Conservation (phyloP, 208 protist genomes). For the Blastocrithidia nonstop region DNA sequence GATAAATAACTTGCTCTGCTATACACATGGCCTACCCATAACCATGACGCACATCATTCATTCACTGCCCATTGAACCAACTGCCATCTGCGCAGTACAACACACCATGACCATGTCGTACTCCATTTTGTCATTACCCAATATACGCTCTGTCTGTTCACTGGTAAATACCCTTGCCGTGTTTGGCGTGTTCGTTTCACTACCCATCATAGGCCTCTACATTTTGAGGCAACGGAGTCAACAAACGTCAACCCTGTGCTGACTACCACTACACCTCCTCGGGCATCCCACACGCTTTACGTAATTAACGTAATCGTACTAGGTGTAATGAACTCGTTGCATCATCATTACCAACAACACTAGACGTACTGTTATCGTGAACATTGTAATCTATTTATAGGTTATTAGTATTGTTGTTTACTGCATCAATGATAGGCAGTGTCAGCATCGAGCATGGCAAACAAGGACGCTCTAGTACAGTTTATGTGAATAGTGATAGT, state of each 20-base stretch:
- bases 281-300: too few relatives aligned
- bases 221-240: constrained; percentile 2
- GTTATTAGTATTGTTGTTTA: neutral
- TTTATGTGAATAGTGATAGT: too few relatives aligned
- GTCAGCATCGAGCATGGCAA: constrained; percentile 36
- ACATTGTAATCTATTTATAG: neutral
- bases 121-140: constrained; percentile 54
- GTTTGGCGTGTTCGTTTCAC: constrained; percentile 55
- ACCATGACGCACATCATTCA: constrained; percentile 49
- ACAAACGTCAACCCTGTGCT: too few relatives aligned
- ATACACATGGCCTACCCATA: constrained; percentile 30
- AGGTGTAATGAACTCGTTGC: neutral
- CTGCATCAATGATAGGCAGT: too few relatives aligned
- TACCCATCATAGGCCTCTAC: constrained; percentile 82
- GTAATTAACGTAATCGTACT: neutral
- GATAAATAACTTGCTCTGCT: constrained; percentile 34
- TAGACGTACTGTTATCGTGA: neutral
- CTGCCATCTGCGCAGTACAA: constrained; percentile 35
- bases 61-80: constrained; percentile 73
- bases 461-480: constrained; percentile 13
- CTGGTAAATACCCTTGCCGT: constrained; percentile 68
- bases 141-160: constrained; percentile 64
- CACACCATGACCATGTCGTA: constrained; percentile 57
- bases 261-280: too few relatives aligned
- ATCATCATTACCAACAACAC: constrained; percentile 2